These are phyloP conservation scores for Coemansia nantahalensis DNA, from an alignment of 192 early-diverging fungal species.

Conservation along the genomic window DNA sequence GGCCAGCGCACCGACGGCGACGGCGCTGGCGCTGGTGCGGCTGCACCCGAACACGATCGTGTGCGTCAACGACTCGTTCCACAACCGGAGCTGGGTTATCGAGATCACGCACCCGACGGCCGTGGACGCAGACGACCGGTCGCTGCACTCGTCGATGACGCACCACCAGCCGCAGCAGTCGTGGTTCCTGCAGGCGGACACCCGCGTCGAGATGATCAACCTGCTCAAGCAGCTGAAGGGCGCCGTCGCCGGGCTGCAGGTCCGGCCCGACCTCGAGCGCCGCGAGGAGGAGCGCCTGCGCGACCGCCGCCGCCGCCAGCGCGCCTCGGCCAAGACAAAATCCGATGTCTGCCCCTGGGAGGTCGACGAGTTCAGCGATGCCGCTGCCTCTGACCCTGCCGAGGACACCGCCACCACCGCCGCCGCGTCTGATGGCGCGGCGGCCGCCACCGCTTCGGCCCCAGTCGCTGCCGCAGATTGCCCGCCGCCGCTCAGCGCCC, in stretches of 20 bases:
- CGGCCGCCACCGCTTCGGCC: no score
- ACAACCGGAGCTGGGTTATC: constrained; percentile 47
- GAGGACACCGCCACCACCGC: no score
- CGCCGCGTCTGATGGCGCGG: no score
- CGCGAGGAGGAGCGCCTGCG: constrained; percentile 47
- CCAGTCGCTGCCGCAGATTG: no score
- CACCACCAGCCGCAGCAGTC: constrained; percentile 25
- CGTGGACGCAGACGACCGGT: not conserved
- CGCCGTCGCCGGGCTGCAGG: constrained; percentile 35
- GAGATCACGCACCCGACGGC: constrained; percentile 34
- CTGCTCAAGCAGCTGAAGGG: constrained; percentile 53
- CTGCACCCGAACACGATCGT: constrained; percentile 34
- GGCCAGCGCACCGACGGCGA: constrained; percentile 44
- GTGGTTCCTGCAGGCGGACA: constrained; percentile 48
- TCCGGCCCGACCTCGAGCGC: constrained; percentile 45
- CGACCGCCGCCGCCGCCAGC: constrained; percentile 31
- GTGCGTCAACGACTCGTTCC: constrained; percentile 52
- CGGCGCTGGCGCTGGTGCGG: constrained; percentile 26
- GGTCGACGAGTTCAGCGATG: constrained; percentile 49
- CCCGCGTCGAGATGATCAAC: constrained; percentile 47
- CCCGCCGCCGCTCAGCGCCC: constrained; percentile 1
- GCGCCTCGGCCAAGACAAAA: constrained; percentile 36
- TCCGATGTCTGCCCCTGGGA: constrained; percentile 52
- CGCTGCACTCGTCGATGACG: no score
- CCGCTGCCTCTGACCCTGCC: constrained; percentile 10